phyloP scores from a whole-genome alignment of 768 basidiomycete species.

The Gloeopeniophorella convolvens region DNA sequence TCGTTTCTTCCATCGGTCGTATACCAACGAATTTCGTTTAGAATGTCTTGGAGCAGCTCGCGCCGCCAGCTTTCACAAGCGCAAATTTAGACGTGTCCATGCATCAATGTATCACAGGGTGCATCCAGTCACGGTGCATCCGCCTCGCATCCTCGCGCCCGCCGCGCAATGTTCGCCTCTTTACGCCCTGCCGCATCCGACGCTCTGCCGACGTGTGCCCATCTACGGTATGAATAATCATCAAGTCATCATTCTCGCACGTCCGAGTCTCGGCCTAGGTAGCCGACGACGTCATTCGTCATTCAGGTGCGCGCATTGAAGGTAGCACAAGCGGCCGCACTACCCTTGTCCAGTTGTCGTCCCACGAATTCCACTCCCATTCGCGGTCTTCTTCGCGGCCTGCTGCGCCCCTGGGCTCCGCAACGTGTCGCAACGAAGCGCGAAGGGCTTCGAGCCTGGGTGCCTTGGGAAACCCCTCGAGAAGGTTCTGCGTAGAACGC shows the following conservation, averaged over 20 bases:
- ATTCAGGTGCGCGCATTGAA: slow-evolving; percentile 10
- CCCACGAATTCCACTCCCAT: slow-evolving; percentile 19
- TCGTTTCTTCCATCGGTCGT: too few relatives aligned
- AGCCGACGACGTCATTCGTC: slow-evolving; percentile 9
- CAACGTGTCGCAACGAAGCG: slow-evolving; percentile 4
- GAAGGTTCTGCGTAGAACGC: slow-evolving; percentile 9
- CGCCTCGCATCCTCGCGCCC: background rate
- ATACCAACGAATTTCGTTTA: too few relatives aligned
- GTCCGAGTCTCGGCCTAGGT: background rate
- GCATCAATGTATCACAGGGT: slow-evolving; percentile 1
- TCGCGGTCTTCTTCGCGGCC: slow-evolving; percentile 6
- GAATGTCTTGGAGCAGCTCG: too few relatives aligned
- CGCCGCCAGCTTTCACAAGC: slow-evolving; percentile 3
- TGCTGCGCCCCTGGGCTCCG: background rate
- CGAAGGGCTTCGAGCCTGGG: slow-evolving; percentile 12
- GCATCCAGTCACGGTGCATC: background rate
- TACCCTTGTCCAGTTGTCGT: slow-evolving; percentile 22
- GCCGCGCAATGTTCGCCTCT: background rate
- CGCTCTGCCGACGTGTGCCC: too few relatives aligned
- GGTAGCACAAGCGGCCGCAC: slow-evolving; percentile 19
- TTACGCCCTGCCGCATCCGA: background rate
- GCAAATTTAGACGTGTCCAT: background rate
- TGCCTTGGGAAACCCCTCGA: slow-evolving; percentile 13
- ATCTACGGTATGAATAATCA: too few relatives aligned
- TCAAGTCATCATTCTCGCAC: background rate